phyloP scores from a whole-genome alignment of 768 basidiomycete genomes.

The Hygrocybe coccinea region DNA sequence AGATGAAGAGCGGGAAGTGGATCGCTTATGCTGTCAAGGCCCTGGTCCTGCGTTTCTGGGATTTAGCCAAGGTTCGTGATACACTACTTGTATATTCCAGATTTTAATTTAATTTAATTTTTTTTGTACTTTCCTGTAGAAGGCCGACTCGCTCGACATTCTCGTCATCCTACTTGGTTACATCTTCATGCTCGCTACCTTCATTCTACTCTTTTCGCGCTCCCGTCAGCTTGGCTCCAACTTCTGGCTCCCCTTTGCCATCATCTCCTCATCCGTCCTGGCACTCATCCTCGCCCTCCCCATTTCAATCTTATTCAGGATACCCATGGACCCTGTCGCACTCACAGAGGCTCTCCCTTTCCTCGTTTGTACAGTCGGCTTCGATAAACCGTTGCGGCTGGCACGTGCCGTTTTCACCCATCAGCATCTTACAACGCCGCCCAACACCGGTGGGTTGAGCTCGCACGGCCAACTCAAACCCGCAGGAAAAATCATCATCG shows the following conservation, averaged over 20 bases:
- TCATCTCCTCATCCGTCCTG: conserved; percentile 74
- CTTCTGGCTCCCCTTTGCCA: conserved; percentile 57
- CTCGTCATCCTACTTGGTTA: conserved; percentile 91
- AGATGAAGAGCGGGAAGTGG: conserved; percentile 83
- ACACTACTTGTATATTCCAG: conserved; percentile 6
- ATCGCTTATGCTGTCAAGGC: conserved; percentile 80
- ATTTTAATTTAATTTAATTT: conserved; percentile 8
- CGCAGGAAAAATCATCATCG: conserved; percentile 77
- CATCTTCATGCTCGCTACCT: conserved; percentile 91
- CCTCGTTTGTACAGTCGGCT: conserved; percentile 95
- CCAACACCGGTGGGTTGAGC: conserved; percentile 32
- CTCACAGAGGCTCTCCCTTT: conserved; percentile 96
- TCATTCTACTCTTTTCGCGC: conserved; percentile 84
- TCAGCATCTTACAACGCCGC: conserved; percentile 52
- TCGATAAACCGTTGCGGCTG: conserved; percentile 93
- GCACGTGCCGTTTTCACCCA: conserved; percentile 87
- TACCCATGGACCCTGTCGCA: conserved; percentile 88
- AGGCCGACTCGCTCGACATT: conserved; percentile 95
- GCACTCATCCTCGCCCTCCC: conserved; percentile 84
- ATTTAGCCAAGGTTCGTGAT: conserved; percentile 60
- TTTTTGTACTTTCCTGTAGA: conserved; percentile 39
- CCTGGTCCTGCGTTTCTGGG: conserved; percentile 77
- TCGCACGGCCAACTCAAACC: conserved; percentile 49
- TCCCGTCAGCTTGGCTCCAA: conserved; percentile 77
- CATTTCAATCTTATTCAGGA: conserved; percentile 62